Evolutionary conservation across 306 rosid genomes (phyloP).

Genomic region (Phaseolus lunatus): DNA sequence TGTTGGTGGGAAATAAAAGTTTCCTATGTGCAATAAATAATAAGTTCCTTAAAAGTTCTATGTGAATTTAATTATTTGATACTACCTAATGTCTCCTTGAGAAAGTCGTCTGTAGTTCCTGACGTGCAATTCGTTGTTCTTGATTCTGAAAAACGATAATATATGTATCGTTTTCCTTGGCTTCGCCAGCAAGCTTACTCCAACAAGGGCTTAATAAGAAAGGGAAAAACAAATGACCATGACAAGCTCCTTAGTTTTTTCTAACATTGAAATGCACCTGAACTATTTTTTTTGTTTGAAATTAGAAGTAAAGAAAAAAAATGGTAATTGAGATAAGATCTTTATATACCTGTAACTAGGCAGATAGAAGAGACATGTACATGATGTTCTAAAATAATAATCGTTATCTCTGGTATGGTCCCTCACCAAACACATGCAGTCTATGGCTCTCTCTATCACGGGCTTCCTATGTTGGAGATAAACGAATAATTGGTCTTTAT

Average conservation of each 20-base stretch:
- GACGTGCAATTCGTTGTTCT: conserved; percentile 35
- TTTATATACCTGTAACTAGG: neutral
- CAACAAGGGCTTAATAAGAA: neutral
- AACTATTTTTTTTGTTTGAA: neutral
- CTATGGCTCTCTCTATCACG: neutral
- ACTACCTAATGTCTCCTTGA: conserved; percentile 34
- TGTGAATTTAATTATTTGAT: conserved; percentile 36
- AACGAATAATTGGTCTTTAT: conserved; percentile 3
- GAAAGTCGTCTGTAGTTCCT: conserved; percentile 30
- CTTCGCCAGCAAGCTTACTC: neutral
- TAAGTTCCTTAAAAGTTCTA: conserved; percentile 15
- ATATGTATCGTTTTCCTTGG: conserved; percentile 4
- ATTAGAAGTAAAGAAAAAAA: neutral
- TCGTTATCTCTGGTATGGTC: neutral
- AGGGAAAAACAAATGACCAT: conserved; percentile 1
- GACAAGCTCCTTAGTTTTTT: neutral
- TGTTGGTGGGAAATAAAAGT: conserved; percentile 33
- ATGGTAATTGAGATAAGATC: neutral
- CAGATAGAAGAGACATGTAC: neutral
- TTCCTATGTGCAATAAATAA: conserved; percentile 20
- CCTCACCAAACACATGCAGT: conserved; percentile 8
- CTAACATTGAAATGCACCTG: conserved; percentile 4
- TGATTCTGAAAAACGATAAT: conserved; percentile 10
- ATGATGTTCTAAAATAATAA: neutral
- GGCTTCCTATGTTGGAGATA: neutral